Percentiles rank a stretch among this genome's conserved stretches.
These are phyloP conservation scores for Nannochloropsis salina DNA, from an alignment of 108 stramenopile genomes.

Conservation along the genomic window DNA sequence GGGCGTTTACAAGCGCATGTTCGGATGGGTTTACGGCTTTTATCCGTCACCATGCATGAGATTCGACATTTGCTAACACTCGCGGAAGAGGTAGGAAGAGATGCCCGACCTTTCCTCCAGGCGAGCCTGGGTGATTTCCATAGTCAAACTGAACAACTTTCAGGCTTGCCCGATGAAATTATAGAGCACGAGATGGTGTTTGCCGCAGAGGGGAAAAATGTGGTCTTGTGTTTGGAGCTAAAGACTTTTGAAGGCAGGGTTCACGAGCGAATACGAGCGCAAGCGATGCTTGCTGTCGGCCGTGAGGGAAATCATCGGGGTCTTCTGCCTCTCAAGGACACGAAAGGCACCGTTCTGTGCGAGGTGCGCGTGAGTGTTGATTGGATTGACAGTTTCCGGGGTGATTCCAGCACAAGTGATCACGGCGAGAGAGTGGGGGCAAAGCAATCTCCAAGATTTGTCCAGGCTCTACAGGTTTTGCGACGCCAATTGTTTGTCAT, in stretches of 20 bases:
- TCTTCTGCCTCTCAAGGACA: background rate
- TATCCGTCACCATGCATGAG: background rate
- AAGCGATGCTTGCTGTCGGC: background rate
- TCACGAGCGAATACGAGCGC: background rate
- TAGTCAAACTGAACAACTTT: background rate
- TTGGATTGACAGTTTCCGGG: background rate
- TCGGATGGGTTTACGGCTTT: background rate
- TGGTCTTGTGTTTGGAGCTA: background rate
- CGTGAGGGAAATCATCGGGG: background rate
- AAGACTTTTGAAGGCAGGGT: background rate
- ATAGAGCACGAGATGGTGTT: constrained; percentile 9
- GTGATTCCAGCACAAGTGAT: background rate
- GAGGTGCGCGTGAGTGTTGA: background rate
- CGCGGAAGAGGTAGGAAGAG: background rate
- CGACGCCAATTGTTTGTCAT: background rate
- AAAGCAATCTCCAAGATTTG: background rate
- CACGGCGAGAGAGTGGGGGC: no score
- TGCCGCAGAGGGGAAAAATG: background rate
- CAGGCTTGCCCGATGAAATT: background rate
- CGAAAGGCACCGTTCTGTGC: constrained; percentile 4
- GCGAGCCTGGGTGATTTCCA: background rate
- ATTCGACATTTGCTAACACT: background rate
- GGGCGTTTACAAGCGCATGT: background rate
- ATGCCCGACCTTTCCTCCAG: background rate
- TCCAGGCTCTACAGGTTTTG: background rate